Evolutionary conservation across 208 protist species (phyloP).

Genomic region (Zelonia costaricensis): DNA sequence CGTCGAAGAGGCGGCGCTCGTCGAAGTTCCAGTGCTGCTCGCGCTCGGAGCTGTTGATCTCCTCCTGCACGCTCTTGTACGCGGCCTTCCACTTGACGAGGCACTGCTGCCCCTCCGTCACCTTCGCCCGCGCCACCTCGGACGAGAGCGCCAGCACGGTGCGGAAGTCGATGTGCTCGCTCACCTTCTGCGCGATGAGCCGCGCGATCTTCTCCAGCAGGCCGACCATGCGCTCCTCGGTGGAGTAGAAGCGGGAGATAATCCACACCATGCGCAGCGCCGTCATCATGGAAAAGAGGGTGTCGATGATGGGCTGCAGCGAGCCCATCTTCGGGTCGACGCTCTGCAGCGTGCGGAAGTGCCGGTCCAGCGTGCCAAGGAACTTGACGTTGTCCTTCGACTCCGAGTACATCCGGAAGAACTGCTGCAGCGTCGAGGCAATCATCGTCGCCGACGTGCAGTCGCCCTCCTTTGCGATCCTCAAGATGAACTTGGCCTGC

Average conservation of each 20-base stretch:
- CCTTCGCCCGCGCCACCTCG: constrained; percentile 75
- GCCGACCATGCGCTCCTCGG: constrained; percentile 97
- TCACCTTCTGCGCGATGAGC: constrained; percentile 96
- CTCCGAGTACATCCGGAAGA: constrained; percentile 96
- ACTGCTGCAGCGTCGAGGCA: constrained; percentile 91
- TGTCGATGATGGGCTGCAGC: constrained; percentile 96
- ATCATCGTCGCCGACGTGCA: constrained; percentile 91
- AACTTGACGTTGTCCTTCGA: constrained; percentile 99
- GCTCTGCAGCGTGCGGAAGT: constrained; percentile 97
- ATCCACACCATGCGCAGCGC: constrained; percentile 99
- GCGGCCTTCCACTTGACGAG: constrained; percentile 95
- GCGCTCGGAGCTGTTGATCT: constrained; percentile 95
- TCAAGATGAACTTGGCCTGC: constrained; percentile 92
- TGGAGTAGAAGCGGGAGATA: constrained; percentile 99
- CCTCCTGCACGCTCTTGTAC: constrained; percentile 93
- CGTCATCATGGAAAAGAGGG: constrained; percentile 98
- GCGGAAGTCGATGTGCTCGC: constrained; percentile 93
- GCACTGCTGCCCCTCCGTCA: constrained; percentile 92
- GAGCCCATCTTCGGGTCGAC: constrained; percentile 75
- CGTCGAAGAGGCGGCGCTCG: constrained; percentile 95
- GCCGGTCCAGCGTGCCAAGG: constrained; percentile 97
- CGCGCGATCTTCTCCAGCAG: constrained; percentile 97
- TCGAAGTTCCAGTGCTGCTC: constrained; percentile 99
- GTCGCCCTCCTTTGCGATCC: constrained; percentile 89
- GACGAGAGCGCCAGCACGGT: constrained; percentile 82